phyloP scores from a whole-genome alignment of 306 rosid genomes.

The Acacia crassicarpa region DNA sequence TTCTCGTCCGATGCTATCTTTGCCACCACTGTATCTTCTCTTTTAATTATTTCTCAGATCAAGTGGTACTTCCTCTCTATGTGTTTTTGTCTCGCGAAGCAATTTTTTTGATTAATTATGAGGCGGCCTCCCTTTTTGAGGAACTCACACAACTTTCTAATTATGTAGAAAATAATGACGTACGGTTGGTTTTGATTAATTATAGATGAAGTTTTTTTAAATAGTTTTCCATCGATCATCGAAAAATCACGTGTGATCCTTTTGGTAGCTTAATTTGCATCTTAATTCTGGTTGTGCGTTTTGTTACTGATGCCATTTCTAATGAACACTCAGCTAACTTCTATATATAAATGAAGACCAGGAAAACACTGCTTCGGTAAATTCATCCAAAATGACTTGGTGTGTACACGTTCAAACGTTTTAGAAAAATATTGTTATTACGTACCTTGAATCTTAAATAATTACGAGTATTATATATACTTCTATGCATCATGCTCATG shows the following conservation, averaged over 20 bases:
- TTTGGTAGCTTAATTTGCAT: background rate
- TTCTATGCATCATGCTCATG: background rate
- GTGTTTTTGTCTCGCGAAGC: too few relatives aligned
- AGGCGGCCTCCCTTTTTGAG: background rate
- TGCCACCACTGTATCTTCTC: too few relatives aligned
- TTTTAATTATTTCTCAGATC: too few relatives aligned
- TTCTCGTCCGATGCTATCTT: too few relatives aligned
- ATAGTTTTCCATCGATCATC: background rate
- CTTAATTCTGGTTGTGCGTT: background rate
- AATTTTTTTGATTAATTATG: background rate
- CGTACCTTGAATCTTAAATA: too few relatives aligned
- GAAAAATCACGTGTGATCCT: background rate
- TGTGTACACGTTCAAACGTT: background rate
- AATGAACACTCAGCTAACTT: background rate
- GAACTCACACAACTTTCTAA: background rate
- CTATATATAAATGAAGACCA: too few relatives aligned
- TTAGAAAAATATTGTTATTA: too few relatives aligned
- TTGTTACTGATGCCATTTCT: background rate
- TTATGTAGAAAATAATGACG: background rate
- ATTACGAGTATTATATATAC: background rate
- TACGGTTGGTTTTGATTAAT: background rate
- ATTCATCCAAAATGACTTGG: background rate
- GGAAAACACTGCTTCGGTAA: too few relatives aligned
- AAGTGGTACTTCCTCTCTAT: too few relatives aligned
- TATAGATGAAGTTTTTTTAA: background rate